Evolutionary conservation across 495 filamentous ascomycete genomes (phyloP).

Genomic region (Thozetella sp.): DNA sequence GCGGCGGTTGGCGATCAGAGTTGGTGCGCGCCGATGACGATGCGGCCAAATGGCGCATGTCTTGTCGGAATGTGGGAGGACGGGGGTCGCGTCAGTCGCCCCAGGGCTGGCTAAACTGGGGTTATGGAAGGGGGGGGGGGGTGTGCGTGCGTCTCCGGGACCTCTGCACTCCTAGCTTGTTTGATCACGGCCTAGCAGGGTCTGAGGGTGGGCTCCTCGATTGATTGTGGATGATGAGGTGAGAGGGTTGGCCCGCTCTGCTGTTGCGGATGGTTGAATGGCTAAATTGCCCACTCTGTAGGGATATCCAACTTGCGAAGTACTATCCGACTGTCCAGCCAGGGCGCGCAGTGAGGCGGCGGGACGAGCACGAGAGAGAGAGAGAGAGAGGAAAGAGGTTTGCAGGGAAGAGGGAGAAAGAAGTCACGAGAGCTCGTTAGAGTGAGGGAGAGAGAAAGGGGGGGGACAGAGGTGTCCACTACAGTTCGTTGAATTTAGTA

Average conservation of each 20-base stretch:
- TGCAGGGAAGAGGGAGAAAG: not conserved
- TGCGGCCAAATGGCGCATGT: constrained; percentile 30
- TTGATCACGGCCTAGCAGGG: not conserved
- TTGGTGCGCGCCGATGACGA: constrained; percentile 36
- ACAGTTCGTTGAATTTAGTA: too few species aligned
- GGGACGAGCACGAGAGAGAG: too few species aligned
- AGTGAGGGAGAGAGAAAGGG: not conserved
- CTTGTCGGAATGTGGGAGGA: constrained; percentile 32
- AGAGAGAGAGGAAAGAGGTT: too few species aligned
- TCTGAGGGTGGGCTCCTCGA: not conserved
- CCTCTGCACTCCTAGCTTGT: not conserved
- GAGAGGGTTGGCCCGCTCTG: not conserved
- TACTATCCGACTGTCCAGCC: too few species aligned
- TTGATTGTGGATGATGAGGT: constrained; percentile 1
- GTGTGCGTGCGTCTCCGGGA: not conserved
- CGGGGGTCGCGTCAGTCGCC: not conserved
- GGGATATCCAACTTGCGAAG: too few species aligned
- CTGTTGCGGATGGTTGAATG: not conserved
- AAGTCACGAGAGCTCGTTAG: too few species aligned
- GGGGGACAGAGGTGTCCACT: too few species aligned
- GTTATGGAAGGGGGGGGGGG: not conserved
- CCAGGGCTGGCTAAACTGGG: not conserved
- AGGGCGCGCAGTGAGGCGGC: too few species aligned
- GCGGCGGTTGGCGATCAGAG: constrained; percentile 19
- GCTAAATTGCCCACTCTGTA: too few species aligned